Evolutionary conservation across 345 rosid species (phyloP).

Genomic region (Dovyalis caffra): DNA sequence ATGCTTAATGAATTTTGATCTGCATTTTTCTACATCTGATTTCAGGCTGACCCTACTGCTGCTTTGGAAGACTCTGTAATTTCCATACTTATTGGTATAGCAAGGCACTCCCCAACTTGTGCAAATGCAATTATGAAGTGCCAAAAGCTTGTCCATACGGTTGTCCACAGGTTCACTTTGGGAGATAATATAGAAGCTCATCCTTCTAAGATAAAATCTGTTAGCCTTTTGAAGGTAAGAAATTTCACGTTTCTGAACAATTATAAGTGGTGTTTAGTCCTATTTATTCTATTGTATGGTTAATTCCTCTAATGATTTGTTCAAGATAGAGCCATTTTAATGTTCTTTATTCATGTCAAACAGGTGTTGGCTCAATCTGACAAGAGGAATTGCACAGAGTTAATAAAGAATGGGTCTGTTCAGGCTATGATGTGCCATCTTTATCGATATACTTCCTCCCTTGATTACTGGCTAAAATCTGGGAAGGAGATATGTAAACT

Average conservation of each 20-base stretch:
- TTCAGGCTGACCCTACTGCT: conserved; percentile 54
- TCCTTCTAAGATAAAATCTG: conserved; percentile 60
- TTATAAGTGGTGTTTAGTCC: neutral
- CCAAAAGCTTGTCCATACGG: conserved; percentile 58
- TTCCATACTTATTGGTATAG: conserved; percentile 64
- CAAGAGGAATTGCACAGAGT: conserved; percentile 50
- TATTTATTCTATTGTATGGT: neutral
- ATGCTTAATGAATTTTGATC: conserved; percentile 1
- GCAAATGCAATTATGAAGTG: conserved; percentile 69
- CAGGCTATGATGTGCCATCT: conserved; percentile 67
- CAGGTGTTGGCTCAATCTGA: conserved; percentile 78
- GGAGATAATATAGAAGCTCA: conserved; percentile 39
- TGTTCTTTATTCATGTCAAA: conserved; percentile 13
- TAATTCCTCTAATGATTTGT: conserved; percentile 8
- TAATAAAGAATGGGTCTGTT: conserved; percentile 52
- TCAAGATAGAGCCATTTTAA: conserved; percentile 4
- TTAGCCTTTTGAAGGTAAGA: conserved; percentile 69
- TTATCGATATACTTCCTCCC: conserved; percentile 54
- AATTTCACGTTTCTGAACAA: neutral
- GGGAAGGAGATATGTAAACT: conserved; percentile 74
- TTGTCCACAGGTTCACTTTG: conserved; percentile 58
- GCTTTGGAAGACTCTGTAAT: conserved; percentile 61
- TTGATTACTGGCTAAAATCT: conserved; percentile 64
- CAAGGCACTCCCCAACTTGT: conserved; percentile 87
- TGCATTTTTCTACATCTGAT: conserved; percentile 23